These are phyloP conservation scores for Rhizopus sp. DNA, from an alignment of 371 early-diverging fungal species.

Conservation along the genomic window DNA sequence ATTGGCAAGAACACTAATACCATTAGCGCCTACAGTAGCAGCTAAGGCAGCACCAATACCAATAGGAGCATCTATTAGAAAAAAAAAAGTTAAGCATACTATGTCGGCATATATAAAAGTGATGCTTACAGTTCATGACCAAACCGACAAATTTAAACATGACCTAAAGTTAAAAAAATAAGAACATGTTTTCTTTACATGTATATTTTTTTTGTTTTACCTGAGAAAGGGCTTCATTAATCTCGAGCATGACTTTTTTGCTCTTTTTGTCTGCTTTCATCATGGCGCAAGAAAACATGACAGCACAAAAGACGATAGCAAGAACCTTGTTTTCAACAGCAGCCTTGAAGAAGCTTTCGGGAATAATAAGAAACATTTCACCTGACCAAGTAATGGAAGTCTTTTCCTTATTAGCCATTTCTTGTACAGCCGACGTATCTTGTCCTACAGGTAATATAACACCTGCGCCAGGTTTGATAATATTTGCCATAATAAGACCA, in stretches of 20 bases:
- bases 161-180: conserved; percentile 29
- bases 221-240: conserved; percentile 58
- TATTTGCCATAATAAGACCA: conserved; percentile 70
- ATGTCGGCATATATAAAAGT: background rate
- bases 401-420: conserved; percentile 25
- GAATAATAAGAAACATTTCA: conserved; percentile 60
- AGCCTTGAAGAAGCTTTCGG: conserved; percentile 56
- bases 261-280: conserved; percentile 56
- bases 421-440: conserved; percentile 21
- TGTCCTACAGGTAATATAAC: conserved; percentile 24
- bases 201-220: conserved; percentile 14
- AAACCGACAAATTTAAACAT: conserved; percentile 74
- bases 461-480: conserved; percentile 65
- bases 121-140: conserved; percentile 61
- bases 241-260: conserved; percentile 58
- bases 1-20: conserved; percentile 61
- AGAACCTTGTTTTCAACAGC: conserved; percentile 58
- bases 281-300: conserved; percentile 71
- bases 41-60: conserved; percentile 74
- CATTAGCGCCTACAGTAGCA: conserved; percentile 68
- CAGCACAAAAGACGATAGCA: conserved; percentile 69
- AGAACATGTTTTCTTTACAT: background rate
- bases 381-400: conserved; percentile 57
- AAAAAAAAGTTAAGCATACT: background rate
- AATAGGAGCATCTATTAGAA: conserved; percentile 63